Conservation (phyloP, 139 green algal genomes). For the Pycnococcus provasolii region DNA sequence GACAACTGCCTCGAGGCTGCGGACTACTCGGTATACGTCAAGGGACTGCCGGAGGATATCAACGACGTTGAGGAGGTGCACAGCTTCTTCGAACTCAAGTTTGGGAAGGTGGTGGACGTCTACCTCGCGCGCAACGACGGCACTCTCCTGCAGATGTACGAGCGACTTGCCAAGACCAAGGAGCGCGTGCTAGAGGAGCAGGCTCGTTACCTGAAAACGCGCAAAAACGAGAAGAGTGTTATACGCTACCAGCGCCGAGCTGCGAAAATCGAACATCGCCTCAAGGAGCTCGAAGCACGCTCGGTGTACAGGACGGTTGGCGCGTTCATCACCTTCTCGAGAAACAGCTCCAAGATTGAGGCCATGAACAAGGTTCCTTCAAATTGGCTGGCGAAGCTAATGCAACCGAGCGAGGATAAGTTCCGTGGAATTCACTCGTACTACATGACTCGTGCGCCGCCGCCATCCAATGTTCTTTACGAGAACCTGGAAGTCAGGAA, state of each 20-base stretch:
- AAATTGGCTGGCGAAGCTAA: neutral
- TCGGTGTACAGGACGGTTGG: neutral
- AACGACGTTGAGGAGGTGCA: conserved; percentile 13
- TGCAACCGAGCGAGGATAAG: neutral
- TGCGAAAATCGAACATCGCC: neutral
- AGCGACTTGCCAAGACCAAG: neutral
- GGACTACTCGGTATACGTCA: conserved; percentile 15
- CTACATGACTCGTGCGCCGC: neutral
- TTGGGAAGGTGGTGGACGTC: conserved; percentile 14
- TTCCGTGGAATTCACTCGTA: conserved; percentile 10
- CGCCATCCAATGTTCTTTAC: conserved; percentile 6
- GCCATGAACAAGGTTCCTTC: neutral
- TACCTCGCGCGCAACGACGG: conserved; percentile 4
- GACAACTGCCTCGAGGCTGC: neutral
- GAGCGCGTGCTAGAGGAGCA: neutral
- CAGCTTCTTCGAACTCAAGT: conserved; percentile 23
- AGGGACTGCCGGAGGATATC: conserved; percentile 7
- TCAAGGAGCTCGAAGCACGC: neutral
- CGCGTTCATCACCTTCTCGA: conserved; percentile 12
- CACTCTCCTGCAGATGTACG: neutral
- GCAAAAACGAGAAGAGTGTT: conserved; percentile 3
- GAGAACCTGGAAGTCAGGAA: conserved; percentile 10
- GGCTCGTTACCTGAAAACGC: neutral
- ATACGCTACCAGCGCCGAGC: neutral
- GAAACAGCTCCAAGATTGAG: neutral